Evolutionary conservation across 208 protist species (phyloP), one percentile per base, ranked within the genome.

Genomic region (Wallacemonas sp.): DNA sequence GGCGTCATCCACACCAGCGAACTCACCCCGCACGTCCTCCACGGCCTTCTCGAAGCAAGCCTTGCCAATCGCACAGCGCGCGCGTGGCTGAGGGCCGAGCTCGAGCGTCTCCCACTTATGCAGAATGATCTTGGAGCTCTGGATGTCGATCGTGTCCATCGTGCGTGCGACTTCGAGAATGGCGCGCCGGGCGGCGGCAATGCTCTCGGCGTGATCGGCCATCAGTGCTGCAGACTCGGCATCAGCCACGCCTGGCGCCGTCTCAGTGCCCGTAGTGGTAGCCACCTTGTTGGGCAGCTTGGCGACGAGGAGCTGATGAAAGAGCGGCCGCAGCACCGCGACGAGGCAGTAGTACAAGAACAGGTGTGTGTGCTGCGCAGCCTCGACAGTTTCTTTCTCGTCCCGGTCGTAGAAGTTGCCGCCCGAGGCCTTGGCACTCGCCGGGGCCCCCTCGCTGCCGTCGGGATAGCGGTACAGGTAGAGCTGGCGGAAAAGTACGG

Each of bases 401-500:
- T 50, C 44, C 8, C 22, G 5, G n/a, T 50, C 44, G 44, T 50
- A 50, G 22, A 50, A 50, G 44, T 25, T 22, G n/a, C n/a, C 10
- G n/a, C 44, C 44, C 12, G 44, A 7, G 16, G 44, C 22, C 0
- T 18, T 26, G 44, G 44, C 44, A 25, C n/a, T 16, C 7, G 12
- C 44, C 44, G 44, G 44, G 44, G n/a, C 44, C n/a, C 44, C 44
- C 8, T 18, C 16, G n/a, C 44, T 50, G 44, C 44, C 44, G n/a
- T 50, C 44, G 12, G 44, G 44, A 16, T 26, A 50, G 44, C 44
- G 44, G 44, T 50, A 50, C n/a, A 50, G 44, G 44, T 50, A 50
- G 8, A 50, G 44, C 44, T 50, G 44, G 8, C 44, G 44, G 44
- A 50, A 50, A 25, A 50, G 44, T 16, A 50, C 44, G n/a, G 44